Conservation (phyloP, 2,329 filamentous ascomycete species). For the Fusarium solani-melongenae region DNA sequence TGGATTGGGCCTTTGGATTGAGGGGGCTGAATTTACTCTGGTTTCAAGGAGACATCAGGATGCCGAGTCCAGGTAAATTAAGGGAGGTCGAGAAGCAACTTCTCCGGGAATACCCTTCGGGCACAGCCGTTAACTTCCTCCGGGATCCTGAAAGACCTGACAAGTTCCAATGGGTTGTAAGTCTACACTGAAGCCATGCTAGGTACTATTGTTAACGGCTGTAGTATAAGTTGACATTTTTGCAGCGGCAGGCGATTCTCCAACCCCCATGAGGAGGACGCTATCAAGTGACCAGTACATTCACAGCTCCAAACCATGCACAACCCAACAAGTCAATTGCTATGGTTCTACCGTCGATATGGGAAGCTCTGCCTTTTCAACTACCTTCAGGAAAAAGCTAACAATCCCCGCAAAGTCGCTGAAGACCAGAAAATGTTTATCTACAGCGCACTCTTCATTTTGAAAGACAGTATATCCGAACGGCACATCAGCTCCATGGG, state of each 20-base stretch:
- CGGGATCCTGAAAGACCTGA: background rate
- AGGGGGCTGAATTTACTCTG: background rate
- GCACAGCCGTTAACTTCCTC: background rate
- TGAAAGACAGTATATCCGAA: background rate
- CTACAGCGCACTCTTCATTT: background rate
- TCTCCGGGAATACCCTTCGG: background rate
- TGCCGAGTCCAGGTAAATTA: background rate
- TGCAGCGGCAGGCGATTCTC: background rate
- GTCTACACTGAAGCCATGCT: background rate
- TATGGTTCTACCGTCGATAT: background rate
- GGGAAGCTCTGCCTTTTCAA: background rate
- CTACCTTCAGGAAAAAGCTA: background rate
- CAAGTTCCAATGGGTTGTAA: background rate
- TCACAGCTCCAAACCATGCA: too few relatives aligned
- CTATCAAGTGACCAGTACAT: too few relatives aligned
- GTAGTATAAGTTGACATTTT: background rate
- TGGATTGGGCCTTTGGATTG: background rate
- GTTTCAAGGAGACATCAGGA: background rate
- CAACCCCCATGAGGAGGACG: background rate
- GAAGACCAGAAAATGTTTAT: background rate
- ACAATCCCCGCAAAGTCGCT: background rate
- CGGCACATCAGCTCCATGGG: background rate
- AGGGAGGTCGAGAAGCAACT: background rate
- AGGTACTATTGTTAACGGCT: fast-evolving
- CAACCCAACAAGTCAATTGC: too few relatives aligned